Conservation (phyloP, 306 rosid species). For the Prunus armeniaca region DNA sequence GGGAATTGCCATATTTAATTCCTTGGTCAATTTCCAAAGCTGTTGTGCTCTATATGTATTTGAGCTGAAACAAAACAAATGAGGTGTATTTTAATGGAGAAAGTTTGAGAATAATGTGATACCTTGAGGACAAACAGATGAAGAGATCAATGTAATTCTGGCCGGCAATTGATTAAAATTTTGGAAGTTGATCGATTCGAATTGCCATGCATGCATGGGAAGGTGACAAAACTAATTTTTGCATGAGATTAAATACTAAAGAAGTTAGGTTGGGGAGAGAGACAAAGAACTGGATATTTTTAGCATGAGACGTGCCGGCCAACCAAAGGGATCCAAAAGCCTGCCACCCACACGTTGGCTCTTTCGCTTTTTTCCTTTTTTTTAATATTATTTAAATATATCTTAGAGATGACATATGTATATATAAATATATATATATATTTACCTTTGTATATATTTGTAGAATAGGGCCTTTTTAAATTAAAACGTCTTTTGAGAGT, state of each 20-base stretch:
- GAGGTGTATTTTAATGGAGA: constrained; percentile 19
- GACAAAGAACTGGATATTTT: neutral
- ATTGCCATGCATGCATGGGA: neutral
- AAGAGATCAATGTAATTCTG: constrained; percentile 26
- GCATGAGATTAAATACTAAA: neutral
- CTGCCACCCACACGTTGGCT: constrained; percentile 3
- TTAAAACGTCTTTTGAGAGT: too few species aligned
- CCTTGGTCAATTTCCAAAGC: constrained; percentile 23
- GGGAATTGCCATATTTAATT: constrained; percentile 12
- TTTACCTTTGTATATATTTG: neutral
- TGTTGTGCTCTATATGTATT: neutral
- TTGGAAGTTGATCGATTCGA: constrained; percentile 19
- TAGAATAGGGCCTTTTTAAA: too few species aligned
- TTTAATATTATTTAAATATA: neutral
- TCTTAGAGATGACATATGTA: neutral
- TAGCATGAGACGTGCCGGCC: constrained; percentile 14
- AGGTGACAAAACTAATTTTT: neutral
- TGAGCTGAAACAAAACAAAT: constrained; percentile 10
- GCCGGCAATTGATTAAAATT: constrained; percentile 47
- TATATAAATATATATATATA: neutral
- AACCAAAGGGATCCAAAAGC: constrained; percentile 5
- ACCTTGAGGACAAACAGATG: constrained; percentile 36
- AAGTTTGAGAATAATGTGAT: constrained; percentile 25
- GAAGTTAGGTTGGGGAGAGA: neutral
- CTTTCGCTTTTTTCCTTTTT: neutral